Conservation (phyloP, 768 basidiomycete genomes). For the Galerina sulciceps region DNA sequence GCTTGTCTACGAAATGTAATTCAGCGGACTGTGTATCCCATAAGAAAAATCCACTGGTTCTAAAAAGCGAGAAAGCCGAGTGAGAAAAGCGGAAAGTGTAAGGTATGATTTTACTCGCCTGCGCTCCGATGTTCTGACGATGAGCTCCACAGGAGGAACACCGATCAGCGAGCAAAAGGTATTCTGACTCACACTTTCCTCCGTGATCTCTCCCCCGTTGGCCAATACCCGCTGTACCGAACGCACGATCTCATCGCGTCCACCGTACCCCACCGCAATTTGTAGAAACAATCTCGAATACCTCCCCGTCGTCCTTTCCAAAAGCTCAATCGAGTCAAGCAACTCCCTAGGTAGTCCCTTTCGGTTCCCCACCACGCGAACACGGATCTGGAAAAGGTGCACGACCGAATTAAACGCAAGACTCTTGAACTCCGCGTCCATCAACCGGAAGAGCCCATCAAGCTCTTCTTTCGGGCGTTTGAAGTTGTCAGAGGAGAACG, state of each 20-base stretch:
- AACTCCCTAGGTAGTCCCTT: not conserved
- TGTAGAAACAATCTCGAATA: not conserved
- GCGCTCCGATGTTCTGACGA: not conserved
- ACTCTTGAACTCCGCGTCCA: not conserved
- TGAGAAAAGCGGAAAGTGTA: not conserved
- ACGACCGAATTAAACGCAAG: not conserved
- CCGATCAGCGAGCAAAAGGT: not conserved
- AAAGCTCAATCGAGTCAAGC: not conserved
- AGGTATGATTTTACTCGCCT: not conserved
- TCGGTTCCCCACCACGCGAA: not conserved
- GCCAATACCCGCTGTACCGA: not conserved
- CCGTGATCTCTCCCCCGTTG: not conserved
- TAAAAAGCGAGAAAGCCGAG: not conserved
- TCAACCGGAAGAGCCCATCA: not conserved
- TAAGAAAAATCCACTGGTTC: slow-evolving; percentile 4
- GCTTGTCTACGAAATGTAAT: slow-evolving; percentile 1
- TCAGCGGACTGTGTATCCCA: slow-evolving; percentile 2
- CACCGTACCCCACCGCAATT: not conserved
- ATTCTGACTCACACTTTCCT: not conserved
- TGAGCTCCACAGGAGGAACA: not conserved
- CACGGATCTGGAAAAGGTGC: slow-evolving; percentile 1
- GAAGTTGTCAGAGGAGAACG: slow-evolving; percentile 2
- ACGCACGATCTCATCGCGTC: slow-evolving; percentile 1
- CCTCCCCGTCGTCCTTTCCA: not conserved
- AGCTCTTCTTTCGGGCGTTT: not conserved